Evolutionary conservation across 2,329 filamentous ascomycete species (phyloP).

Genomic region (Metarhizium brunneum): DNA sequence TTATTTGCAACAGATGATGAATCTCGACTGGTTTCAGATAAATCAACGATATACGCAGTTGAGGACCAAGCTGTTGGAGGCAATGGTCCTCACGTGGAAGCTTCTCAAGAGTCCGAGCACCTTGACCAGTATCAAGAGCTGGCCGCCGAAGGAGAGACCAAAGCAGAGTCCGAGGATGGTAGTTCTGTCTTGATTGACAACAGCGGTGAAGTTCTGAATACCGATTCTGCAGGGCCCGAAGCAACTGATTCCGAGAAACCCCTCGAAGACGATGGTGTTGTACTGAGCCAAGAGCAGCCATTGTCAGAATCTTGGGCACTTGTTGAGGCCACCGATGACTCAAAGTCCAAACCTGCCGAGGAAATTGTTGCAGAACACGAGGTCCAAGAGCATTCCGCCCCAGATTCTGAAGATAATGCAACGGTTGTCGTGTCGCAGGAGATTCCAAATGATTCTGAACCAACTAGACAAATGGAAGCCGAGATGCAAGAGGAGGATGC

Average conservation of each 20-base stretch:
- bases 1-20: not conserved
- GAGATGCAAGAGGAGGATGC: not conserved
- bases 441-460: not conserved
- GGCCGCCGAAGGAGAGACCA: not conserved
- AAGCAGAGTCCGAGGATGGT: not conserved
- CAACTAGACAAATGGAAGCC: not conserved
- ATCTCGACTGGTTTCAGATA: not conserved
- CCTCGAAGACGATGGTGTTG: not conserved
- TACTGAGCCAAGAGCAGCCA: not conserved
- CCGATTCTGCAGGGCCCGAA: not conserved
- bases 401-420: not conserved
- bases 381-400: not conserved
- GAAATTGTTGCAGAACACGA: not conserved
- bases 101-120: not conserved
- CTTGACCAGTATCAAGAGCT: not conserved
- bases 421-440: not conserved
- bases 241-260: not conserved
- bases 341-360: not conserved
- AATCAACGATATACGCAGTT: not conserved
- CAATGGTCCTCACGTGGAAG: not conserved
- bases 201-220: not conserved
- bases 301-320: not conserved
- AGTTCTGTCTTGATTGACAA: not conserved
- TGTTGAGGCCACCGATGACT: not conserved
- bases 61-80: not conserved